Evolutionary conservation across 1,284 basidiomycete genomes (phyloP).

Genomic region (Apiotrichum siamense): DNA sequence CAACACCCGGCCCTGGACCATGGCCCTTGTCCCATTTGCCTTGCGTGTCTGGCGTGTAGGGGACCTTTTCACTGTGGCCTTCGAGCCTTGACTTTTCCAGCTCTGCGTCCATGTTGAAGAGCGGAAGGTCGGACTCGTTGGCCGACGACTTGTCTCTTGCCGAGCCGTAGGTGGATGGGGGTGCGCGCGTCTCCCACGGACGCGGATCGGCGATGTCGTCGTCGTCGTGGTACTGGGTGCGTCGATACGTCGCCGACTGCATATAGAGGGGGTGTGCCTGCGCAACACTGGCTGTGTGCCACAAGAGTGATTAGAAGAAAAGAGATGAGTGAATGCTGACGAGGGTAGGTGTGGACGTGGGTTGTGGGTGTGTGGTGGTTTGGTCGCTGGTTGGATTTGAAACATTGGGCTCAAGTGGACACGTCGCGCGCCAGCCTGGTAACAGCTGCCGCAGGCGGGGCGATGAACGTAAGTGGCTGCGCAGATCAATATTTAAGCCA

Average conservation of each 20-base stretch:
- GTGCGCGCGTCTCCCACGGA: slow-evolving; percentile 39
- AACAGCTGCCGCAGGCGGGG: too few relatives aligned
- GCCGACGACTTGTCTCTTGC: slow-evolving; percentile 6
- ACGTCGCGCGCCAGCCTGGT: too few relatives aligned
- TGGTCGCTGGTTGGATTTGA: too few relatives aligned
- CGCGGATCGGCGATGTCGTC: slow-evolving; percentile 37
- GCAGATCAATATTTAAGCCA: too few relatives aligned
- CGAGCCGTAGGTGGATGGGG: slow-evolving; percentile 36
- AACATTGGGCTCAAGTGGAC: too few relatives aligned
- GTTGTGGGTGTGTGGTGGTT: too few relatives aligned
- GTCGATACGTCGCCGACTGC: slow-evolving; percentile 21
- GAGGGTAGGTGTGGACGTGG: too few relatives aligned
- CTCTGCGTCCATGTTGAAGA: slow-evolving; percentile 16
- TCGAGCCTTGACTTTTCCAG: slow-evolving; percentile 16
- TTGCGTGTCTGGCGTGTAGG: slow-evolving; percentile 27
- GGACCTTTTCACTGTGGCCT: too few relatives aligned
- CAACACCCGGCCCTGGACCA: slow-evolving; percentile 38
- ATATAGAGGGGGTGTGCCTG: slow-evolving; percentile 2
- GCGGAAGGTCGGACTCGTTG: slow-evolving; percentile 10
- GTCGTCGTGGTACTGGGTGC: slow-evolving; percentile 22
- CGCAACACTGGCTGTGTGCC: too few relatives aligned
- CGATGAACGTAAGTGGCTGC: too few relatives aligned
- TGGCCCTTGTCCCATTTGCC: slow-evolving; percentile 45
- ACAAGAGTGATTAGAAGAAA: too few relatives aligned
- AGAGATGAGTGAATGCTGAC: too few relatives aligned